Percentiles rank a stretch among this genome's conserved stretches.
phyloP scores from a whole-genome alignment of 73 alveolate genomes.

The Tetrahymena thermophila region DNA sequence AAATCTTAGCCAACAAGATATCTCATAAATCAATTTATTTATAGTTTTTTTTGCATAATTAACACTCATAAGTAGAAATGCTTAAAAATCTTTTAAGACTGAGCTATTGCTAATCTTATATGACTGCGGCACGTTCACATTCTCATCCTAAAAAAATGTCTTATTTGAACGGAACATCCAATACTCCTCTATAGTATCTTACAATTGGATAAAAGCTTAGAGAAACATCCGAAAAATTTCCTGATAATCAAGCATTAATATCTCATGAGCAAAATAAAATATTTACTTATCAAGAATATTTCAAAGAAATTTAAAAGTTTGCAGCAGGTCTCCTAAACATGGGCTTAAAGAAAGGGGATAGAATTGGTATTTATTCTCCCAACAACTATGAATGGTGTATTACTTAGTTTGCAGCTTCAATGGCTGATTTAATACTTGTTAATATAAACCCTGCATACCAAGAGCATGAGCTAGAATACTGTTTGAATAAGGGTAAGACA shows the following conservation, averaged over 20 bases:
- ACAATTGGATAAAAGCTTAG: slow-evolving; percentile 44
- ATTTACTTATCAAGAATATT: slow-evolving; percentile 53
- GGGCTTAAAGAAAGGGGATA: slow-evolving; percentile 68
- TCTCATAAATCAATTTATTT: background rate
- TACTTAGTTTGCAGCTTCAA: slow-evolving; percentile 59
- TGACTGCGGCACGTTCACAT: background rate
- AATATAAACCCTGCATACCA: slow-evolving; percentile 83
- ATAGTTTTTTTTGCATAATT: too few species aligned
- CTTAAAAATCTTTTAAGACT: background rate
- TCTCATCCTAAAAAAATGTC: background rate
- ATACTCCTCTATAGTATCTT: slow-evolving; percentile 3
- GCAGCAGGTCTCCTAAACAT: slow-evolving; percentile 74
- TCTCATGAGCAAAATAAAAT: slow-evolving; percentile 10
- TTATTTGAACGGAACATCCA: background rate
- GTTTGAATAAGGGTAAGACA: background rate
- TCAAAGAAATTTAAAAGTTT: slow-evolving; percentile 41
- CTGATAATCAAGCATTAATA: slow-evolving; percentile 34
- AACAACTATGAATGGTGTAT: slow-evolving; percentile 74
- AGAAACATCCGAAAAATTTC: slow-evolving; percentile 23
- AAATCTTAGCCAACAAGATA: background rate
- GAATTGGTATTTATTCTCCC: slow-evolving; percentile 74
- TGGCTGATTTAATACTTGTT: slow-evolving; percentile 74
- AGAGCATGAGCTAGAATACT: slow-evolving; percentile 49
- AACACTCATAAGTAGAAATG: background rate
- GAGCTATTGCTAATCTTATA: background rate